Evolutionary conservation across 2,329 filamentous ascomycete species (phyloP).

Genomic region (Aspergillus fijiensis): DNA sequence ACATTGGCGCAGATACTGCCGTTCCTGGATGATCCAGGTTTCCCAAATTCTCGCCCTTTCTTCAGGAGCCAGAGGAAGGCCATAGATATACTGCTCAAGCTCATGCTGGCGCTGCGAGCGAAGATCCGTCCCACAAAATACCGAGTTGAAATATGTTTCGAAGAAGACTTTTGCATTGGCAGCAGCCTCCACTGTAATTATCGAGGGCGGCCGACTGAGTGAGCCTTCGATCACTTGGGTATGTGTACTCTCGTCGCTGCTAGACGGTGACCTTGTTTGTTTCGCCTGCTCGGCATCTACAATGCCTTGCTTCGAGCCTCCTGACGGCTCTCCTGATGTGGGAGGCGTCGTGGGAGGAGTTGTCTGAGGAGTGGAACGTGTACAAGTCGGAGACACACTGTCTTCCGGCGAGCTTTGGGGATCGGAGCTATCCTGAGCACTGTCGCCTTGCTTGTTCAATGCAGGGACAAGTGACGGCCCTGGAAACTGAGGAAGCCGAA

Average conservation of each 20-base stretch:
- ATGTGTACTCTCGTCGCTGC: conserved; percentile 1
- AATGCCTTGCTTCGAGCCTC: conserved; percentile 12
- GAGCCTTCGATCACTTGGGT: conserved; percentile 15
- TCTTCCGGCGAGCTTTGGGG: conserved; percentile 33
- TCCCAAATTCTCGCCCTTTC: conserved; percentile 54
- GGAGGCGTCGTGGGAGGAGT: conserved; percentile 25
- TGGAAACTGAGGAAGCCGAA: conserved; percentile 25
- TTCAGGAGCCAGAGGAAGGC: conserved; percentile 57
- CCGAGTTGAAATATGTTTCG: conserved; percentile 77
- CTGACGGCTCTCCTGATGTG: conserved; percentile 35
- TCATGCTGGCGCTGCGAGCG: conserved; percentile 62
- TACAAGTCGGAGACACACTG: conserved; percentile 30
- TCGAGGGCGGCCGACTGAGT: conserved; percentile 29
- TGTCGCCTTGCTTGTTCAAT: conserved; percentile 27
- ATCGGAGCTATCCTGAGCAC: conserved; percentile 33
- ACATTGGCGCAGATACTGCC: conserved; percentile 69
- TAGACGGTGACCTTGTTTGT: neutral
- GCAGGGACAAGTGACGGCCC: conserved; percentile 4
- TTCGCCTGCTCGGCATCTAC: conserved; percentile 14
- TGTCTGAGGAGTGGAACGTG: conserved; percentile 21
- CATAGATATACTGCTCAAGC: conserved; percentile 64
- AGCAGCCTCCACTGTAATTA: conserved; percentile 70
- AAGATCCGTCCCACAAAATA: conserved; percentile 58
- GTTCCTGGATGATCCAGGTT: conserved; percentile 67
- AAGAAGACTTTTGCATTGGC: conserved; percentile 82